Conservation (phyloP, 164 flowering plant species). For the Stephania japonica region DNA sequence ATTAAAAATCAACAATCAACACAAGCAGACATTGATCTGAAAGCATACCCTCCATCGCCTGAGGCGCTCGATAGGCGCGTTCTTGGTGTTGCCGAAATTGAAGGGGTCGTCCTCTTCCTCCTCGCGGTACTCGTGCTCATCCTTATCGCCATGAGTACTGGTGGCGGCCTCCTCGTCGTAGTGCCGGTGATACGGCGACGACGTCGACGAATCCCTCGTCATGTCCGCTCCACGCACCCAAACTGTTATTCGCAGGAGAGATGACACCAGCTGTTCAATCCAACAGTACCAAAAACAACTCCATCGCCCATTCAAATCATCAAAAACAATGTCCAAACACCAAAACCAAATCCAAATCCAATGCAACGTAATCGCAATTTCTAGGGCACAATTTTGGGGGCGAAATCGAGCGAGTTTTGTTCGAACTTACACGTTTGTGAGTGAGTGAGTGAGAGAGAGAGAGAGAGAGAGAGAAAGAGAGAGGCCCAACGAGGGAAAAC, state of each 20-base stretch:
- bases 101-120: constrained; percentile 34
- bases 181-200: constrained; percentile 29
- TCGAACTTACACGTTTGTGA: too few relatives aligned
- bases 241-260: constrained; percentile 65
- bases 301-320: neutral
- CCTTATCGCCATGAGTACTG: constrained; percentile 1
- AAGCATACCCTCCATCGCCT: constrained; percentile 79
- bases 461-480: too few relatives aligned
- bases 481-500: too few relatives aligned
- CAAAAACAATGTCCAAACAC: neutral
- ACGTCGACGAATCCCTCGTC: constrained; percentile 14
- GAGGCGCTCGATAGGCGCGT: constrained; percentile 65
- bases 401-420: too few relatives aligned
- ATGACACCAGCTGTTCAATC: constrained; percentile 41
- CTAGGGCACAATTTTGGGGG: too few relatives aligned
- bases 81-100: constrained; percentile 54
- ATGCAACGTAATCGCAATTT: neutral
- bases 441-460: too few relatives aligned
- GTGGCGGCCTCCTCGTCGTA: constrained; percentile 44
- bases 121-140: constrained; percentile 23
- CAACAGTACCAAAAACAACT: neutral
- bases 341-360: neutral
- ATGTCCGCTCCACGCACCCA: neutral
- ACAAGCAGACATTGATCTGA: neutral
- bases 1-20: too few relatives aligned